Base-by-base conservation (phyloP, 352 stramenopile species). In the Elongisporangium undulatum region DNA sequence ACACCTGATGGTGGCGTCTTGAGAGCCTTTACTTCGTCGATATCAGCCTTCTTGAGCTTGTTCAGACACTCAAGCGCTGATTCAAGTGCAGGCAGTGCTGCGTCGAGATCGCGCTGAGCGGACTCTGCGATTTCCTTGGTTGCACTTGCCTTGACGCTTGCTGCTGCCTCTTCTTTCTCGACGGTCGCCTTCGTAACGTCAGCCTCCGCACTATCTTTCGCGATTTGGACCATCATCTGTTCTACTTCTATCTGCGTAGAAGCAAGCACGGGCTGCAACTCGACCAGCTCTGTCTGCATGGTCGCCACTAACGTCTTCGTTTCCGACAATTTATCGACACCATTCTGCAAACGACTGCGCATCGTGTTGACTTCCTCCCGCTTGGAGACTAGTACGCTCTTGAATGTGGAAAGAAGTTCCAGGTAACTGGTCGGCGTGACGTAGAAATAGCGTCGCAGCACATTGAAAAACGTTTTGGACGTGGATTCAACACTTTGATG, bases 351-450 rank as follows among this genome's bases (percentile, higher is more conserved):
- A 0, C 92, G 85, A 55, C 75, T 95, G 3, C 75, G 92, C 62
- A 85, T 95, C 20, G 69, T 87, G 63, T 86, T 72, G 22, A 98
- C 88, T 68, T 98, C 90, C 7, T 96, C 87, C 10, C 92, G 75
- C 62, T 97, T 97, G 39, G 87, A 69, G n/a, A 83, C 62, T 38
- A 98, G 64, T 17, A 97, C 87, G 1, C 79, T 89, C 60, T 95
- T 97, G 71, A 98, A 98, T 12, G 92, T 97, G 61, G 92, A 84
- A 17, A 98, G 62, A n/a, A 98, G 60, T 64, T 98, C 92, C 7
- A 98, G 63, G 56, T 98, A 98, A 50, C 85, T 97, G 7, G 94
- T 98, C 4, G 94, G 94, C 8, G 94, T 98, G 21, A 98, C 94
- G 71, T 98, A 98, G 69, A 97, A 97, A 69, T 97, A 93, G 20